These are phyloP conservation scores for Penicillium sp. DNA, from an alignment of 2,329 filamentous ascomycete genomes.

Conservation along the genomic window DNA sequence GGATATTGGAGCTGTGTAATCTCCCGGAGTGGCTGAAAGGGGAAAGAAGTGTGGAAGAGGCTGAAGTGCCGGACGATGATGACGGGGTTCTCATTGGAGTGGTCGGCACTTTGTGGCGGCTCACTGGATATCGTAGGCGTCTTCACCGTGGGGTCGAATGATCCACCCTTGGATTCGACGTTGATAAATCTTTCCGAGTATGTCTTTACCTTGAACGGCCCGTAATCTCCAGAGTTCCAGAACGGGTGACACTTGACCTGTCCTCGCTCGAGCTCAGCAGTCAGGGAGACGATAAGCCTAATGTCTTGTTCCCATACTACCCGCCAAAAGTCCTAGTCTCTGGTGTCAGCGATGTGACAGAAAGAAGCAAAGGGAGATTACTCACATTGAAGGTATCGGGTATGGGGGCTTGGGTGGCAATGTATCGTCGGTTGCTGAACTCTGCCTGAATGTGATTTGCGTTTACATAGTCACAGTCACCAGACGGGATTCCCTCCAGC, in stretches of 20 bases:
- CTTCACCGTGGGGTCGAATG: constrained; percentile 28
- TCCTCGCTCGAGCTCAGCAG: constrained; percentile 86
- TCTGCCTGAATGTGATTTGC: constrained; percentile 78
- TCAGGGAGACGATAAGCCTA: constrained; percentile 92
- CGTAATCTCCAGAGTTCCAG: constrained; percentile 77
- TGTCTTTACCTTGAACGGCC: constrained; percentile 65
- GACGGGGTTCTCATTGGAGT: constrained; percentile 51
- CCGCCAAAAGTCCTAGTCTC: constrained; percentile 84
- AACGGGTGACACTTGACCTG: constrained; percentile 94
- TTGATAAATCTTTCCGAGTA: constrained; percentile 79
- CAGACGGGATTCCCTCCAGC: constrained; percentile 61
- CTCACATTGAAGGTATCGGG: constrained; percentile 85
- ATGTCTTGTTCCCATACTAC: constrained; percentile 96
- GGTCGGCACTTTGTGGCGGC: constrained; percentile 23
- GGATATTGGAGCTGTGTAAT: constrained; percentile 93
- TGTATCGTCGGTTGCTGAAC: constrained; percentile 84
- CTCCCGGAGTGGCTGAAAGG: constrained; percentile 81
- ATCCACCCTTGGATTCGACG: constrained; percentile 56
- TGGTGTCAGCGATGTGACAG: not conserved
- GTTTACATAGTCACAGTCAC: constrained; percentile 89
- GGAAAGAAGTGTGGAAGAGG: constrained; percentile 67
- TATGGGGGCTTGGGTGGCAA: constrained; percentile 89
- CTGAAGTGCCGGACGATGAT: constrained; percentile 85
- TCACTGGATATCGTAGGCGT: not conserved
- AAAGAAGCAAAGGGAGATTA: constrained; percentile 9